Evolutionary conservation across 169 alveolate species (phyloP), one percentile per base, ranked within the genome.

Genomic region (Plasmodium relictum): DNA sequence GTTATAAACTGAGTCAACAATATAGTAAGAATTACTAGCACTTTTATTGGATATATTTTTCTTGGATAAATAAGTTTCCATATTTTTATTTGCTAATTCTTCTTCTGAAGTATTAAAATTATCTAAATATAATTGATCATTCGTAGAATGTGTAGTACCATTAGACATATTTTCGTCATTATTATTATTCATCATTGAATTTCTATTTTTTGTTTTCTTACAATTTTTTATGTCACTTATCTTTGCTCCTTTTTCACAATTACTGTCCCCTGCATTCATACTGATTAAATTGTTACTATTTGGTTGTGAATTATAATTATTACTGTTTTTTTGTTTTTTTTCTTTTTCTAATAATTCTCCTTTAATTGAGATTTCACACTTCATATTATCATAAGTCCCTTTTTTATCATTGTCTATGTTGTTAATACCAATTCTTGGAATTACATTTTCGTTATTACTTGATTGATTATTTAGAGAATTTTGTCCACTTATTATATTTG

Each of bases 91-190:
- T 22, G 18, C 26, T 54, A 31, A 39, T 20, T 78, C 89, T 63
- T 78, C 89, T 31, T 78, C 89, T 24, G 89, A 78, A n/a, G 89
- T 78, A 58, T 78, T 78, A 50, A 63, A 63, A 50, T 78, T 78
- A 16, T 78, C 78, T 58, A 78, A 78, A 50, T 63, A 78, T 50
- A 78, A 65, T 42, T 62, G 89, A 26, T 78, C 89, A 65, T 78
- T 78, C 6, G 89, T 78, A 10, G 89, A 78, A 24, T 78, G 89
- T 2, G 89, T 63, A n/a, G 74, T 78, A 26, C 59, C 26, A 22
- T 78, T 65, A 6, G 89, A 78, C 10, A 48, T 8, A 4, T n/a
- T n/a, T 9, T 78, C 89, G 3, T 65, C 89, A 24, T 63, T 31
- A 63, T 50, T 26, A 39, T 12, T 50, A 8, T 56, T 56, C 26